Conservation (phyloP, 495 filamentous ascomycete genomes). For the Coniosporium apollinis region DNA sequence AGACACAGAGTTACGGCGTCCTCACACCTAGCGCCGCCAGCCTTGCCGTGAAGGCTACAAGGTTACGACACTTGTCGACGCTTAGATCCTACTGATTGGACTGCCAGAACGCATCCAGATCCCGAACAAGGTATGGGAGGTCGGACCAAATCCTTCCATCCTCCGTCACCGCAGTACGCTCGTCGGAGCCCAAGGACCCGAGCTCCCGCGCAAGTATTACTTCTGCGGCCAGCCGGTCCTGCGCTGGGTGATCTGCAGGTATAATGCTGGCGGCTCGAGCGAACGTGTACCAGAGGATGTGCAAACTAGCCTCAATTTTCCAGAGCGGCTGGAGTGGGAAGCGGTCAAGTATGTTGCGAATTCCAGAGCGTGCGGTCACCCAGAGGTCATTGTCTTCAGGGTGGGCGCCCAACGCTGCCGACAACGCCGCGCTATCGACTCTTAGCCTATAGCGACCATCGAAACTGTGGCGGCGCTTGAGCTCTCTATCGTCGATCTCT, state of each 20-base stretch:
- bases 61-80: constrained; percentile 1
- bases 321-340: constrained; percentile 1
- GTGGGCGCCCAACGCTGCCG: too few species aligned
- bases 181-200: background rate
- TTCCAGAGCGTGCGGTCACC: too few species aligned
- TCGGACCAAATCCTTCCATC: constrained; percentile 2
- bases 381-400: too few species aligned
- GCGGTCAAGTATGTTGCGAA: too few species aligned
- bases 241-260: constrained; percentile 1
- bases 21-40: constrained; percentile 1
- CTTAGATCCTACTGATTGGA: background rate
- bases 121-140: constrained; percentile 1
- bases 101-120: constrained; percentile 1
- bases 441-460: too few species aligned
- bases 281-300: constrained; percentile 3
- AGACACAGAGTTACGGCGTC: background rate
- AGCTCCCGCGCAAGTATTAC: constrained; percentile 2
- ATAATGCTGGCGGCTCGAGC: constrained; percentile 1
- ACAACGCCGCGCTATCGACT: too few species aligned
- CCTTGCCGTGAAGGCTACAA: constrained; percentile 4
- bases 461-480: too few species aligned
- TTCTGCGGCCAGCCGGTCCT: constrained; percentile 1
- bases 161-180: background rate
- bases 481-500: too few species aligned
- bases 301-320: background rate